Percentiles rank a stretch among this genome's conserved stretches.
Evolutionary conservation across 345 rosid genomes (phyloP).

Genomic region (Firmiana major): DNA sequence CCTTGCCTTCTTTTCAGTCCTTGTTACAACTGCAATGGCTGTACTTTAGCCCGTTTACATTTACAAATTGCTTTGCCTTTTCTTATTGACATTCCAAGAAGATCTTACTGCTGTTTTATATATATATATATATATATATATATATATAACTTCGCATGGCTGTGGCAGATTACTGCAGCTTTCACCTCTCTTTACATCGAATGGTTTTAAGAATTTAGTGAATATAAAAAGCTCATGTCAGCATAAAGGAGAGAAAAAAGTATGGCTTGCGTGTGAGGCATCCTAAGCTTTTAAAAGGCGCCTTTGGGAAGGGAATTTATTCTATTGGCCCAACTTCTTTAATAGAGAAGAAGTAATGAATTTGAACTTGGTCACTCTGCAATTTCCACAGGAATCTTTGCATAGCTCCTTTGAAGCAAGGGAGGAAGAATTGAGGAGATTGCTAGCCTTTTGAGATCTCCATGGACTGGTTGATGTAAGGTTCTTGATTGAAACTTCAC

Average conservation of each 20-base stretch:
- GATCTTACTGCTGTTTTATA: no score
- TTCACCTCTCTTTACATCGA: slow-evolving; percentile 10
- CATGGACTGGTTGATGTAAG: background rate
- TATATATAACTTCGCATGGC: no score
- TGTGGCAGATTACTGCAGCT: slow-evolving; percentile 9
- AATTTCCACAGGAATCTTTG: background rate
- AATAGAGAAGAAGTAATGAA: background rate
- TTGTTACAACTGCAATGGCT: background rate
- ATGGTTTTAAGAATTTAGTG: slow-evolving; percentile 9
- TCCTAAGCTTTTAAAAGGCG: slow-evolving; percentile 30
- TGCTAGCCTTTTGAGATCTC: no score
- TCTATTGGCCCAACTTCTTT: slow-evolving; percentile 17
- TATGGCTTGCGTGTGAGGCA: slow-evolving; percentile 28
- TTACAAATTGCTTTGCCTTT: background rate
- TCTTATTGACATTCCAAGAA: background rate
- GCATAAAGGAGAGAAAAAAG: slow-evolving; percentile 8
- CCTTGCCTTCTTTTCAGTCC: no score
- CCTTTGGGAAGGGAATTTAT: slow-evolving; percentile 25
- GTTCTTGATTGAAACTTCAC: background rate
- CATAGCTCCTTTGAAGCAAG: background rate
- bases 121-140: no score
- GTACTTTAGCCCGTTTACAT: background rate
- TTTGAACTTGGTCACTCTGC: no score
- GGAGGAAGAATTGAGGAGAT: background rate
- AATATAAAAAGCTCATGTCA: slow-evolving; percentile 9